These are phyloP conservation scores for Leccinum obscurum DNA, from an alignment of 768 basidiomycete genomes.

Conservation along the genomic window DNA sequence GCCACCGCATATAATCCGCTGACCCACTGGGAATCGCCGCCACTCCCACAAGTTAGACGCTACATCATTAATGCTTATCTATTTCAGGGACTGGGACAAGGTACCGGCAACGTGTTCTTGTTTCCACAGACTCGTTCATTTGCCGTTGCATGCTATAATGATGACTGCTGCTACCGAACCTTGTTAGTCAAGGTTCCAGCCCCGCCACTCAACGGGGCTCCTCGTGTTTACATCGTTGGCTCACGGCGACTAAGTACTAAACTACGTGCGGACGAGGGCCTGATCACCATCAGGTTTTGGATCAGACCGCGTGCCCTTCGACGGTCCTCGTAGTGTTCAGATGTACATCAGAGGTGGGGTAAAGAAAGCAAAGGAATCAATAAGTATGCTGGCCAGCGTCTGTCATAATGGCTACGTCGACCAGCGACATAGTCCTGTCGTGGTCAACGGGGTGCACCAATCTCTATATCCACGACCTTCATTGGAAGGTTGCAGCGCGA, in stretches of 20 bases:
- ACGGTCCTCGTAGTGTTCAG: slow-evolving; percentile 13
- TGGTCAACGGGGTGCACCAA: slow-evolving; percentile 1
- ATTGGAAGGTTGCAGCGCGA: slow-evolving; percentile 34
- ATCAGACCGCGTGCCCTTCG: slow-evolving; percentile 3
- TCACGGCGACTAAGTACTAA: slow-evolving; percentile 22
- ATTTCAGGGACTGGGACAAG: slow-evolving; percentile 10
- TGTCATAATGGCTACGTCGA: slow-evolving; percentile 19
- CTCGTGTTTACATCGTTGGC: slow-evolving; percentile 31
- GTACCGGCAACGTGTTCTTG: slow-evolving; percentile 19
- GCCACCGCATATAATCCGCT: slow-evolving; percentile 13
- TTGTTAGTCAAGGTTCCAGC: slow-evolving; percentile 27
- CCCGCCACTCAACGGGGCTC: slow-evolving; percentile 23
- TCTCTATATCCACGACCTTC: neutral
- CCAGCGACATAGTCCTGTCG: slow-evolving; percentile 23
- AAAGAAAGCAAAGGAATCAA: slow-evolving; percentile 11
- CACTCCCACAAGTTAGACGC: slow-evolving; percentile 5
- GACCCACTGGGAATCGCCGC: slow-evolving; percentile 3
- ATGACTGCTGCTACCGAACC: slow-evolving; percentile 20
- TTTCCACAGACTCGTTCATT: slow-evolving; percentile 15
- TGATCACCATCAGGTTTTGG: slow-evolving; percentile 15
- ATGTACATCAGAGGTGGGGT: slow-evolving; percentile 9
- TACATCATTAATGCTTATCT: slow-evolving; percentile 1
- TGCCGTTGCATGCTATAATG: slow-evolving; percentile 12
- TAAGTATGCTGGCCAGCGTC: slow-evolving; percentile 25
- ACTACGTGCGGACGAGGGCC: slow-evolving; percentile 17